Evolutionary conservation across 768 basidiomycete species (phyloP).

Genomic region (Phlebiopsis gigantea): DNA sequence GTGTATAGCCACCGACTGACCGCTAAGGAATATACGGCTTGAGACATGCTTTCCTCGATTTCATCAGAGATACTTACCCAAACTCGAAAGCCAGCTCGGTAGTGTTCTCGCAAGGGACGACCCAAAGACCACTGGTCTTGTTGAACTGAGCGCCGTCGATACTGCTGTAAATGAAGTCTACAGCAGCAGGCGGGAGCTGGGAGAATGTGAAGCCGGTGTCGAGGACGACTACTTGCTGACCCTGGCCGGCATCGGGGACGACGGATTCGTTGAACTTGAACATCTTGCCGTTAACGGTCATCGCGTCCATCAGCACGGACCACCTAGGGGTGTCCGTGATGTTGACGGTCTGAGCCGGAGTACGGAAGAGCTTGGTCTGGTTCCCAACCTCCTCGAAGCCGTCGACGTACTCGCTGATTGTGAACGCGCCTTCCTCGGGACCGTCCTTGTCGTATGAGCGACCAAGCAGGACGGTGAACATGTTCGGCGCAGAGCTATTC

Average conservation of each 20-base stretch:
- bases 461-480: slow-evolving; percentile 24
- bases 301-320: slow-evolving; percentile 27
- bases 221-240: slow-evolving; percentile 21
- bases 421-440: slow-evolving; percentile 22
- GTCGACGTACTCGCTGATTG: slow-evolving; percentile 22
- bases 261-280: slow-evolving; percentile 37
- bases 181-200: slow-evolving; percentile 21
- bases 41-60: no score
- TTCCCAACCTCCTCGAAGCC: slow-evolving; percentile 15
- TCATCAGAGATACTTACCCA: slow-evolving; percentile 12
- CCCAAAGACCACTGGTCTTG: slow-evolving; percentile 19
- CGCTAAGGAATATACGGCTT: slow-evolving; percentile 23
- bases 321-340: slow-evolving; percentile 44
- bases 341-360: slow-evolving; percentile 16
- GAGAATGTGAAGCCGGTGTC: slow-evolving; percentile 27
- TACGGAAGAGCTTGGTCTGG: slow-evolving; percentile 34
- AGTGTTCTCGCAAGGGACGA: slow-evolving; percentile 26
- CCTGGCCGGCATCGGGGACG: slow-evolving; percentile 17
- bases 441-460: slow-evolving; percentile 19
- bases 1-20: slow-evolving; percentile 26
- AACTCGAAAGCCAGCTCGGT: slow-evolving; percentile 27
- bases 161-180: slow-evolving; percentile 26
- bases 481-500: slow-evolving; percentile 17
- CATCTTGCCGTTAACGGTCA: slow-evolving; percentile 48
- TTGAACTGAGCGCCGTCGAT: slow-evolving; percentile 26